Evolutionary conservation across 768 basidiomycete genomes (phyloP).

Genomic region (Filobasidium floriforme): DNA sequence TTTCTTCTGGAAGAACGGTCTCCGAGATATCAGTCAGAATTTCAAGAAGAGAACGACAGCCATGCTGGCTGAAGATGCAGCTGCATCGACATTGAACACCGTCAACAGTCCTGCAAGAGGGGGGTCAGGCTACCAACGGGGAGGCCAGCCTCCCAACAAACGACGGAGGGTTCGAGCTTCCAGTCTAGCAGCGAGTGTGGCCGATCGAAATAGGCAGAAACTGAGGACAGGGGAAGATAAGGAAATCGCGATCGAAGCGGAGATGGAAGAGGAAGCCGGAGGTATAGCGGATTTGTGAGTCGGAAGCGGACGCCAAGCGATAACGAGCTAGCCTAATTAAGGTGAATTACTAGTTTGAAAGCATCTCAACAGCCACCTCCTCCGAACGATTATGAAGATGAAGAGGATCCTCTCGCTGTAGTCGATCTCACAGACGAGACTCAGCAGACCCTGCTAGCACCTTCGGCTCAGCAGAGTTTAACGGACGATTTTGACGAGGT

Average conservation of each 20-base stretch:
- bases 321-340: not conserved
- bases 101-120: conserved; percentile 16
- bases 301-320: not conserved
- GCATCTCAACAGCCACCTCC: conserved; percentile 5
- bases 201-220: conserved; percentile 10
- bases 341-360: not conserved
- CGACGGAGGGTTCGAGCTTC: conserved; percentile 73
- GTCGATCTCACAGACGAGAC: conserved; percentile 7
- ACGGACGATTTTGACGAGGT: conserved; percentile 36
- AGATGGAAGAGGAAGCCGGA: conserved; percentile 51
- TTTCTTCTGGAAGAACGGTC: conserved; percentile 68
- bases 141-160: conserved; percentile 52
- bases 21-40: conserved; percentile 35
- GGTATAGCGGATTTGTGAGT: conserved; percentile 59
- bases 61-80: not conserved
- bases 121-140: conserved; percentile 51
- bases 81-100: not conserved
- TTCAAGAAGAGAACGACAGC: conserved; percentile 22
- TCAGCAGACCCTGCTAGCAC: conserved; percentile 16
- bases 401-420: conserved; percentile 11
- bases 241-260: conserved; percentile 39
- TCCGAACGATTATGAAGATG: conserved; percentile 8
- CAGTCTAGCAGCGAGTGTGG: conserved; percentile 42
- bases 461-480: conserved; percentile 19
- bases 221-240: conserved; percentile 19